Evolutionary conservation across 1,284 basidiomycete species (phyloP).

Genomic region (Leucoagaricus sp.): DNA sequence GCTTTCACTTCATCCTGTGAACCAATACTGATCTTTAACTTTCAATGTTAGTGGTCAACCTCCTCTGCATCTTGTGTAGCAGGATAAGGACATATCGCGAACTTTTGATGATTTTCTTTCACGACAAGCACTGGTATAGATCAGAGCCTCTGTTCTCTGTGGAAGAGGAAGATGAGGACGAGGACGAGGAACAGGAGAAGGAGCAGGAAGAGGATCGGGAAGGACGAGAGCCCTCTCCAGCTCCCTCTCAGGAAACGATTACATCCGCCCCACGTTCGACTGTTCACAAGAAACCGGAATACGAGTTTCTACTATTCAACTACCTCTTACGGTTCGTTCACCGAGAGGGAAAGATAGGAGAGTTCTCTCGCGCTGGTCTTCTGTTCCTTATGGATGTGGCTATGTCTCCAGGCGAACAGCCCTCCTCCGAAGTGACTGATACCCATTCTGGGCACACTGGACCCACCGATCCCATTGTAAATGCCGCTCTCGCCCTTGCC

Average conservation of each 20-base stretch:
- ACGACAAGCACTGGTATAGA: constrained; percentile 84
- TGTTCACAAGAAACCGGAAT: constrained; percentile 72
- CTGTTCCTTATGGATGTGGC: constrained; percentile 94
- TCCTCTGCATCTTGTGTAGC: constrained; percentile 89
- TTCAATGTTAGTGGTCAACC: constrained; percentile 72
- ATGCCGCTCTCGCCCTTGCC: constrained; percentile 83
- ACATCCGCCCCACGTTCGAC: constrained; percentile 50
- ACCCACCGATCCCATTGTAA: constrained; percentile 68
- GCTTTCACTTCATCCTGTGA: no score
- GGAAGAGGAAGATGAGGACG: constrained; percentile 66
- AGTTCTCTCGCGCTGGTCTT: constrained; percentile 90
- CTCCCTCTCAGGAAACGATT: constrained; percentile 60
- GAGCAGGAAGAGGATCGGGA: constrained; percentile 28
- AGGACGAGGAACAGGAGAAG: constrained; percentile 36
- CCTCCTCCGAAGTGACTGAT: constrained; percentile 37
- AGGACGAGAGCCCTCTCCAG: constrained; percentile 44
- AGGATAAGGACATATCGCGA: constrained; percentile 88
- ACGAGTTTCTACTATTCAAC: constrained; percentile 94
- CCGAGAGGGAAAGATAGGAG: constrained; percentile 91
- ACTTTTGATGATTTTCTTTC: constrained; percentile 93
- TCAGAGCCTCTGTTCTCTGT: constrained; percentile 70
- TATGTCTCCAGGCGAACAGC: constrained; percentile 71
- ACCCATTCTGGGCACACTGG: constrained; percentile 31
- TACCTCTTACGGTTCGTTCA: constrained; percentile 96
- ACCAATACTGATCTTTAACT: constrained; percentile 16